Evolutionary conservation across 2,329 filamentous ascomycete genomes (phyloP), one percentile per base, ranked within the genome.

Genomic region (Furcasterigmium sp.): DNA sequence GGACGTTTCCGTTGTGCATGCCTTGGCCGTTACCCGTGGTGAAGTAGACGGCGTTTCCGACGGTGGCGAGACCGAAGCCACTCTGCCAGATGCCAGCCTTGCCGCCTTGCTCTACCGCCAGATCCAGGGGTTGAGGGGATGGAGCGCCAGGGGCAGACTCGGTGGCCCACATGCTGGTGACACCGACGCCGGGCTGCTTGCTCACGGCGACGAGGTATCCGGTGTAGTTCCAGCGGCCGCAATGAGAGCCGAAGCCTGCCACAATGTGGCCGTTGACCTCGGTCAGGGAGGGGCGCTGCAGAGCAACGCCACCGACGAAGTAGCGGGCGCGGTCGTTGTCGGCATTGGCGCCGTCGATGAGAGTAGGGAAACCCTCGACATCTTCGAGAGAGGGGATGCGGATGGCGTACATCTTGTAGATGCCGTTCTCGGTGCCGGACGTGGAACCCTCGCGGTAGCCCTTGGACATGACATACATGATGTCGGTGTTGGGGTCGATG

Each of bases 221-320:
- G 8, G 61, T 63, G 42, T 61, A 72, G 44, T 74, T 73, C 54
- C 65, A 73, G 3, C 64, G 55, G 49, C 72, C 70, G 45, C 70
- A 74, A 43, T 73, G 63, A 8, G 68, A 69, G 11, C 70, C 70
- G 47, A 75, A 73, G 2, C 60, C 69, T 13, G 63, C 70, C 39
- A 72, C 66, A 5, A 74, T 59, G 19, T 64, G 56, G 19, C 63
- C 62, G 25, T 68, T 51, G 35, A 51, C 39, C 23, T 51, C 45
- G 15, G 50, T 42, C 32, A 73, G 47, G 26, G 64, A 60, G 1
- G 68, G 65, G 15, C 68, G 58, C 52, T 75, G 70, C 37, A 72
- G 57, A 20, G 72, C 59, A 5, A 66, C 61, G 2, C 71, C 71
- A 5, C 68, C 69, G 29, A 69, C 55, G 48, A 73, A 72, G 32